Conservation (phyloP, 1,284 basidiomycete genomes). For the Fomitopsis betulina region DNA sequence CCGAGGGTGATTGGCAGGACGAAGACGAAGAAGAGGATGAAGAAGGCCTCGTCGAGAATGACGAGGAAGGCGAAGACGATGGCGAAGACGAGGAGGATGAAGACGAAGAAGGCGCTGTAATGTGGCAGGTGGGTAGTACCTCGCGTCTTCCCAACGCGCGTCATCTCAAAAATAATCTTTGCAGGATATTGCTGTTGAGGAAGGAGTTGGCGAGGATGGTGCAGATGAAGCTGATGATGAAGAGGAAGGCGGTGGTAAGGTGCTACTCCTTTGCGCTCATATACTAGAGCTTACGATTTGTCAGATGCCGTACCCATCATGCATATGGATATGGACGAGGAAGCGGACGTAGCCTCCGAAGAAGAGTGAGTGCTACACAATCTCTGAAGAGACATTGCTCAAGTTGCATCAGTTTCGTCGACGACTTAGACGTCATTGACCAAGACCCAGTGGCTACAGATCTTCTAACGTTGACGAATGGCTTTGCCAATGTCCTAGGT, state of each 20-base stretch:
- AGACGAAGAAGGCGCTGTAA: slow-evolving; percentile 46
- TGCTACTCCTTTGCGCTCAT: neutral
- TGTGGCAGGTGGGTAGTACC: slow-evolving; percentile 72
- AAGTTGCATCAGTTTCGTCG: slow-evolving; percentile 37
- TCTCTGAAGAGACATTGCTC: slow-evolving; percentile 3
- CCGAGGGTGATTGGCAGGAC: slow-evolving; percentile 60
- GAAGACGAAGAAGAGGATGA: slow-evolving; percentile 67
- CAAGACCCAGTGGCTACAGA: slow-evolving; percentile 37
- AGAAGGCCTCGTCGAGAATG: slow-evolving; percentile 45
- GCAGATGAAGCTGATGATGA: slow-evolving; percentile 42
- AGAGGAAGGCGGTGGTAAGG: slow-evolving; percentile 35
- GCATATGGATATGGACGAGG: slow-evolving; percentile 38
- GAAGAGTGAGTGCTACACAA: slow-evolving; percentile 46
- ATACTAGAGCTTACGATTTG: neutral
- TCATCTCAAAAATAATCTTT: slow-evolving; percentile 1
- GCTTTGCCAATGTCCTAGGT: slow-evolving; percentile 37
- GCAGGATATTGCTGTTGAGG: slow-evolving; percentile 49
- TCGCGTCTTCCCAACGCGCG: neutral
- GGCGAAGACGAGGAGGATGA: slow-evolving; percentile 40
- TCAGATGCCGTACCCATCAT: slow-evolving; percentile 20
- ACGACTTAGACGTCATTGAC: slow-evolving; percentile 43
- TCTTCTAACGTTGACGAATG: slow-evolving; percentile 51
- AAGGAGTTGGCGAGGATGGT: slow-evolving; percentile 36
- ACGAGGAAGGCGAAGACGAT: slow-evolving; percentile 48
- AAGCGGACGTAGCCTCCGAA: slow-evolving; percentile 67